phyloP scores from a whole-genome alignment of 345 rosid species.

The Brassica nigra region DNA sequence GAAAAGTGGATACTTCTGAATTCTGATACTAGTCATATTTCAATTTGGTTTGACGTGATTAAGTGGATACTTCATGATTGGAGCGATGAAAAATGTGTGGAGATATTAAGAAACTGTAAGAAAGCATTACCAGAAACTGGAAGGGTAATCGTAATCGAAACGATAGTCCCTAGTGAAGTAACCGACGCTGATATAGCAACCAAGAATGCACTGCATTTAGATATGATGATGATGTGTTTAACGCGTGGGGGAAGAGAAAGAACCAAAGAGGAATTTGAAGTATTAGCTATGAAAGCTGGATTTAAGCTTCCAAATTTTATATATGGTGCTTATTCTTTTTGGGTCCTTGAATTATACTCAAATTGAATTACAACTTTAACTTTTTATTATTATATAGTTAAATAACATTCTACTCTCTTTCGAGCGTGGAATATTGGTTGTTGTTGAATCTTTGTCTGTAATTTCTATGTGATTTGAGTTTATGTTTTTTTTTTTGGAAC shows the following conservation, averaged over 20 bases:
- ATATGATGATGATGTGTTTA: background rate
- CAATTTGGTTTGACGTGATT: background rate
- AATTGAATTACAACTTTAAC: background rate
- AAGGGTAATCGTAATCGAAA: background rate
- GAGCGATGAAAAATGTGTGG: slow-evolving; percentile 13
- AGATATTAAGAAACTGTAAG: slow-evolving; percentile 13
- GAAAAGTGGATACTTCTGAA: background rate
- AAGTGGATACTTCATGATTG: slow-evolving; percentile 6
- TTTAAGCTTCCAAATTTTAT: background rate
- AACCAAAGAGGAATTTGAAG: slow-evolving; percentile 10
- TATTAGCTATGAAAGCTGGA: slow-evolving; percentile 3
- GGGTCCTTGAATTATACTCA: slow-evolving; percentile 19
- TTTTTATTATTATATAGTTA: background rate
- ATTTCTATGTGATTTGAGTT: background rate
- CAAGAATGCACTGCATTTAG: background rate
- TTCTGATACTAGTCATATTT: background rate
- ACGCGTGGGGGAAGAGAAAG: slow-evolving; percentile 13
- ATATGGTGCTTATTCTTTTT: slow-evolving; percentile 17
- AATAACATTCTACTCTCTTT: background rate
- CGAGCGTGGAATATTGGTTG: background rate
- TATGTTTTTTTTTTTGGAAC: too few relatives aligned
- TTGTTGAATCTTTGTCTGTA: background rate
- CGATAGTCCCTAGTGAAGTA: background rate
- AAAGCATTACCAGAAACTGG: slow-evolving; percentile 11
- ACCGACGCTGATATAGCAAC: slow-evolving; percentile 4